Evolutionary conservation across 139 green algal genomes (phyloP).

Genomic region (Coelastrella sp.): DNA sequence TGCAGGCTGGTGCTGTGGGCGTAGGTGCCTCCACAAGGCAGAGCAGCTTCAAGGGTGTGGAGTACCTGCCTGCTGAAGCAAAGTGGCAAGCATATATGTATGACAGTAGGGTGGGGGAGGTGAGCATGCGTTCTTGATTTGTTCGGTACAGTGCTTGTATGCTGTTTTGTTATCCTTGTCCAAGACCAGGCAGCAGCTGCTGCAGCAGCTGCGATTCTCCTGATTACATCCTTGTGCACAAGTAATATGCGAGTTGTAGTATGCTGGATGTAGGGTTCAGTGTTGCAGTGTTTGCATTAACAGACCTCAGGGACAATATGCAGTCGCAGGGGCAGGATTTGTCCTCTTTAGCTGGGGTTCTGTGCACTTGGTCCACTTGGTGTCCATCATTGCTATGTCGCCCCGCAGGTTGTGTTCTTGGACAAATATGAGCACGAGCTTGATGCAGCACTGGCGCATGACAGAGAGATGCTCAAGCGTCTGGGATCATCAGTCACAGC

Average conservation of each 20-base stretch:
- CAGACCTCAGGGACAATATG: no score
- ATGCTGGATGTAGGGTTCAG: no score
- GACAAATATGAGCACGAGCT: slow-evolving; percentile 17
- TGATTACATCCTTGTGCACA: no score
- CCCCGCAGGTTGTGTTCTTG: slow-evolving; percentile 31
- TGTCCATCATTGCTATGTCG: neutral
- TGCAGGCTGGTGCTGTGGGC: neutral
- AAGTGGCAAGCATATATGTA: slow-evolving; percentile 36
- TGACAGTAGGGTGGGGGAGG: neutral
- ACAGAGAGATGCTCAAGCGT: neutral
- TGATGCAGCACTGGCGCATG: slow-evolving; percentile 20
- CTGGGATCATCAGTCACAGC: slow-evolving; percentile 10
- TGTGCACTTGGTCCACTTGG: neutral
- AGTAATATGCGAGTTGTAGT: no score
- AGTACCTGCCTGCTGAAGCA: slow-evolving; percentile 20
- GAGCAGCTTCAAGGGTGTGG: slow-evolving; percentile 31
- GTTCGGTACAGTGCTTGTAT: no score
- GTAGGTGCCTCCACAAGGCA: neutral
- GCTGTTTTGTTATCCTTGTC: no score
- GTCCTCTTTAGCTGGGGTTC: neutral
- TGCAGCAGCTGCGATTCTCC: neutral
- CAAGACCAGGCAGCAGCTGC: neutral
- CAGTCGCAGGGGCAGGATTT: neutral
- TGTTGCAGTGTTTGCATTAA: no score
- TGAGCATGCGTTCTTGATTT: neutral